Conservation (phyloP, 306 rosid species). For the Fagus crenata region DNA sequence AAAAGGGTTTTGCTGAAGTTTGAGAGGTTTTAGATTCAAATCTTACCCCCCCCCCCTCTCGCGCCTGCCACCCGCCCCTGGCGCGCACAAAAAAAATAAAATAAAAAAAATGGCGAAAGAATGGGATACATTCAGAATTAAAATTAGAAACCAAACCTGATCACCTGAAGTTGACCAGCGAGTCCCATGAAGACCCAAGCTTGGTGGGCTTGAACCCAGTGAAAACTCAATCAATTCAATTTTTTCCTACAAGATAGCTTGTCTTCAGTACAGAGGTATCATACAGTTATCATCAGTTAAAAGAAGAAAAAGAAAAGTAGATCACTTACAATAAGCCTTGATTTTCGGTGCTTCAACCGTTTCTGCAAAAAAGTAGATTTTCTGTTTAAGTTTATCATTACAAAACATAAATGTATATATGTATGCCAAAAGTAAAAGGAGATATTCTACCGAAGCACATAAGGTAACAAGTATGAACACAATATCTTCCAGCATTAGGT, state of each 20-base stretch:
- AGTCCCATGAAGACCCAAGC: constrained; percentile 82
- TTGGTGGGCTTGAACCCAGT: constrained; percentile 83
- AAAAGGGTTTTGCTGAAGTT: not conserved
- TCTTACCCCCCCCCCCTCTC: not conserved
- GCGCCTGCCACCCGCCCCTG: too few species aligned
- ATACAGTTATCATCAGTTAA: constrained; percentile 28
- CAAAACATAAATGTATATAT: not conserved
- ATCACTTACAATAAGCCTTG: constrained; percentile 73
- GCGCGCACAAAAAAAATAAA: not conserved
- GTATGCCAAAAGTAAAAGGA: not conserved
- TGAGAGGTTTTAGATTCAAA: not conserved
- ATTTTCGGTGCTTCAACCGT: constrained; percentile 76
- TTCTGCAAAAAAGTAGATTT: constrained; percentile 49
- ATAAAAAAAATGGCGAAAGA: not conserved
- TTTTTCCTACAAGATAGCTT: constrained; percentile 60
- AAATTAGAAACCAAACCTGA: constrained; percentile 60
- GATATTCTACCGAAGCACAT: not conserved
- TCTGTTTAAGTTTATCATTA: constrained; percentile 22
- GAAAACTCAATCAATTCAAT: constrained; percentile 79
- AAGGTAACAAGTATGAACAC: not conserved
- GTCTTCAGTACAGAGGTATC: constrained; percentile 21
- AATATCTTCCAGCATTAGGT: not conserved
- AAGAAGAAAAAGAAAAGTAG: constrained; percentile 16
- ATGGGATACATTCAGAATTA: constrained; percentile 5
- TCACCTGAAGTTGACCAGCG: constrained; percentile 76